These are phyloP conservation scores for Apiotrichum gracile DNA, from an alignment of 1,284 basidiomycete species.

Conservation along the genomic window DNA sequence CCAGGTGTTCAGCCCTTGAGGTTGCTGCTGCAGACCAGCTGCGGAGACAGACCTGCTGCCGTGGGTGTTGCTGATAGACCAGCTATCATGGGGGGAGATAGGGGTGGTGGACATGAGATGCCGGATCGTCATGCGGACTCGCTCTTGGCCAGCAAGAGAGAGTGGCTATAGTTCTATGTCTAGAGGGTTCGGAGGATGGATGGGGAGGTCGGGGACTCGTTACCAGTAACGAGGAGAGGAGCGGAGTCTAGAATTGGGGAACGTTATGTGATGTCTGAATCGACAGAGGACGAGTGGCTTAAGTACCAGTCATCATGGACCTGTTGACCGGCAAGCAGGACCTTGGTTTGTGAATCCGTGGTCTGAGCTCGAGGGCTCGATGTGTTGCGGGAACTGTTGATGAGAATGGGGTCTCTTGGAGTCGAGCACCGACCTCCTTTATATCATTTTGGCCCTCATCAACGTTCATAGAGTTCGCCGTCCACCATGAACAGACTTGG, in stretches of 20 bases:
- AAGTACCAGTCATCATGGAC: neutral
- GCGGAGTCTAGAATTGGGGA: neutral
- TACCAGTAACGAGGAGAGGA: neutral
- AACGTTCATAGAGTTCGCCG: too few relatives aligned
- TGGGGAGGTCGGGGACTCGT: neutral
- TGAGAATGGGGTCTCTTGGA: neutral
- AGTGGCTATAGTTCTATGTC: neutral
- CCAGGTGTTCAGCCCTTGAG: neutral
- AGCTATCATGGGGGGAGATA: neutral
- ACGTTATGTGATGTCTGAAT: too few relatives aligned
- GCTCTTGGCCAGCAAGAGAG: too few relatives aligned
- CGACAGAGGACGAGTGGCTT: too few relatives aligned
- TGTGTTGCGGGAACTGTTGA: neutral
- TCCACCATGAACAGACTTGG: too few relatives aligned
- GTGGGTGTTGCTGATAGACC: neutral
- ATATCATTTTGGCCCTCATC: too few relatives aligned
- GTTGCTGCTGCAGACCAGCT: neutral
- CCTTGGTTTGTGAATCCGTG: neutral
- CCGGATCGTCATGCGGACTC: neutral
- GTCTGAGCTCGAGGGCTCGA: neutral
- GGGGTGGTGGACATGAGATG: neutral
- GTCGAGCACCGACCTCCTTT: neutral
- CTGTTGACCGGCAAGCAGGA: neutral
- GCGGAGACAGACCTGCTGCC: neutral
- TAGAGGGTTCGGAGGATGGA: too few relatives aligned